Evolutionary conservation across 1,139 yeast species (phyloP), one percentile per base, ranked within the genome.

Genomic region (Candida mesenterica): DNA sequence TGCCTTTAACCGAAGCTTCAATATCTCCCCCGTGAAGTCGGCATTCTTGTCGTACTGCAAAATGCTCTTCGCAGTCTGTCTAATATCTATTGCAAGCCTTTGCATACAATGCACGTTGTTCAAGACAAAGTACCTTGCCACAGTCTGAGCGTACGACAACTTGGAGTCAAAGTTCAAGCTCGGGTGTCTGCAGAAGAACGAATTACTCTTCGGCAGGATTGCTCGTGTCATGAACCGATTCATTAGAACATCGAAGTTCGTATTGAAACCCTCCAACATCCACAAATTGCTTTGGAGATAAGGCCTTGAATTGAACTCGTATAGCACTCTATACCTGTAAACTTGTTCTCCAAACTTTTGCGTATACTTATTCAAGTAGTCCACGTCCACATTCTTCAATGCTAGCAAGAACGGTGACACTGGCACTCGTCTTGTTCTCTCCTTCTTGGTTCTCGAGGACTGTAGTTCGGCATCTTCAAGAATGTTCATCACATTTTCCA

Each of bases 401-500:
- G 49, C 50, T 9, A 34, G 33, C 15, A 43, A 35, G 28, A 43
- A 45, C 13, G 44, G 48, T 4, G 45, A 36, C 13, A 31, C 34
- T 12, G n/a, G 15, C 3, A 17, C 14, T 19, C 22, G 22, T 9
- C 22, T 19, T 8, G 15, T 12, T 12, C 38, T 12, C 17, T 28
- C 25, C 18, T 18, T 13, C 28, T 23, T 17, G 8, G 17, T 14
- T 24, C 22, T 14, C 2, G 25, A 4, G 6, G 33, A 26, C 20
- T 26, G 42, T 12, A 38, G 23, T 28, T 45, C 51, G 9, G 42
- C 50, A 15, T 43, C 42, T 25, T 44, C 44, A 7, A 47, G 35
- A 32, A 47, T 47, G 15, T 38, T 42, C 30, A 47, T 41, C 19
- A 47, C 46, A 25, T 45, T 44, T 24, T 44, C 48, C 49, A 45